Base-by-base conservation (phyloP, 805 yeast genomes). In the Lipomyces yamadae region DNA sequence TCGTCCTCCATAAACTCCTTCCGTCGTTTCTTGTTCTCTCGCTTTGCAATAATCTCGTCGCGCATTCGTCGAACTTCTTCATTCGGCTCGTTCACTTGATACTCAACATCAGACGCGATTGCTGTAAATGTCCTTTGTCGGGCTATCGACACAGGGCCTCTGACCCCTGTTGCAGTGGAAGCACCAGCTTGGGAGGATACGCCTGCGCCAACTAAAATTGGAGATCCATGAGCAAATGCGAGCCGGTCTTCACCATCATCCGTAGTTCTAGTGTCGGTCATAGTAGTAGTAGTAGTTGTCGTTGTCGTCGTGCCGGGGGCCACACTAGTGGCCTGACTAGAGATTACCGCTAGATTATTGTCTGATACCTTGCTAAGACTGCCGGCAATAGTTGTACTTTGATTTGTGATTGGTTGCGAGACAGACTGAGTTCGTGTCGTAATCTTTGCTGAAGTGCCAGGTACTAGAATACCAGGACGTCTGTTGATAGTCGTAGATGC, bases 1-100 rank as follows among this genome's bases (percentile, higher is more conserved):
- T 77, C 78, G 64, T 80, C 82, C 34, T 74, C 68, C 54, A 71
- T 68, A 63, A 75, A 76, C 52, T 61, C 68, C 7, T 74, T 61
- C 35, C 75, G 60, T 57, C 72, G 71, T 55, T 69, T 63, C 61
- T 75, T 76, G 56, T 60, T 65, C 60, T 74, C 78, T 42, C 77
- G 71, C 70, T 72, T 75, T 2, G 76, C 77, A 4, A 74, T 64
- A 45, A 77, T 75, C 30, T 75, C 74, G 45, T 75, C 77, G 52
- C 74, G 68, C 69, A 73, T 67, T 39, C 77, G 72, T 52, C 72
- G 72, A 33, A 72, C 69, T 58, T 76, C 79, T 33, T 69, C 67
- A 24, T 33, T 56, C 55, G 56, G 34, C 58, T 60, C 52, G 42
- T 39, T 33, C 4, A 15, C 2, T 54, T 18, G 39, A 15, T 54